Conservation (phyloP, 2,329 filamentous ascomycete species). For the Stachybotrys echinatus region DNA sequence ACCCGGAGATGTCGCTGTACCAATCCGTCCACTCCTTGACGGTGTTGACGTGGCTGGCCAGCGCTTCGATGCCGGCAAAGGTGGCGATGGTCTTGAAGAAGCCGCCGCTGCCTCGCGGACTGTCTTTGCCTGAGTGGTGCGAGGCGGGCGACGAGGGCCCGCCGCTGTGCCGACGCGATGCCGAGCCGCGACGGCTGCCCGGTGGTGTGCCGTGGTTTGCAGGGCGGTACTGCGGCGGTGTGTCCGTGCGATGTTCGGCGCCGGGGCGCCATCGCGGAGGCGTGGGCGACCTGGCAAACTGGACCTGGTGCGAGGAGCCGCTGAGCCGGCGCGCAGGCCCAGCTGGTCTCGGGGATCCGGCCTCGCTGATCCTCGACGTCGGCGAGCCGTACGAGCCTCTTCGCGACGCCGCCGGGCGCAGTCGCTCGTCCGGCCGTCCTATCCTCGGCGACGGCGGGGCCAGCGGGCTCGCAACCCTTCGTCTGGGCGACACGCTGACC, state of each 20-base stretch:
- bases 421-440: not conserved
- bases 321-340: not conserved
- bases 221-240: not conserved
- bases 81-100: constrained; percentile 12
- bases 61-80: constrained; percentile 17
- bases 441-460: not conserved
- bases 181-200: not conserved
- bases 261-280: not conserved
- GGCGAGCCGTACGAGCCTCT: not conserved
- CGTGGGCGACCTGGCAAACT: not conserved
- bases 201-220: not conserved
- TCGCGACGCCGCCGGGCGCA: not conserved
- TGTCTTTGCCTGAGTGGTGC: not conserved
- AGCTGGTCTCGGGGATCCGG: not conserved
- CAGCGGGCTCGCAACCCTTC: not conserved
- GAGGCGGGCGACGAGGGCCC: not conserved
- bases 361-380: not conserved
- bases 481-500: not conserved
- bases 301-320: not conserved
- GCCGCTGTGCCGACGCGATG: not conserved
- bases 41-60: constrained; percentile 21
- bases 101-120: not conserved
- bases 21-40: constrained; percentile 28
- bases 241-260: not conserved
- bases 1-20: constrained; percentile 23